Evolutionary conservation across 352 stramenopile species (phyloP), one percentile per base, ranked within the genome.

Genomic region (Phytophthora aleatoria): DNA sequence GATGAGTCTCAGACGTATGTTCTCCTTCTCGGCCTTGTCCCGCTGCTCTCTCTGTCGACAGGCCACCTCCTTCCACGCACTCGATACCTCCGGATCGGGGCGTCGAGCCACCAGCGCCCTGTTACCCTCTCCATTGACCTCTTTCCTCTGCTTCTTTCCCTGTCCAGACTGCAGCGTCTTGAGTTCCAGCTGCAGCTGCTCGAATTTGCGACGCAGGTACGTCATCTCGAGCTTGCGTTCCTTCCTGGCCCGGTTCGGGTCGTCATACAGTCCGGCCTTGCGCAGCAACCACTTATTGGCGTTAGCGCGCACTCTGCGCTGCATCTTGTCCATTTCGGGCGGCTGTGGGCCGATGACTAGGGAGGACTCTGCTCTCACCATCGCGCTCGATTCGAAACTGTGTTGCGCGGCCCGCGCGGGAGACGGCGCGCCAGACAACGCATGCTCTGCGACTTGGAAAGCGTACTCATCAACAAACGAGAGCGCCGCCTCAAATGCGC

Each of bases 201-300:
- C 49, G 13, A 82, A 64, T 24, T 75, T 77, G 24, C 59, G 60
- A 2, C 57, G 63, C 16, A 82, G 47, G 45, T 67, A 82, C 36
- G 71, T 66, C 48, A 79, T 71, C 55, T 82, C 71, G 12, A 79
- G 64, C 38, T 69, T 74, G 26, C 73, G 67, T 45, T 76, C 70
- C 56, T 81, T 75, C n/a, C 73, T 43, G 35, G 71, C 73, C 36
- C 75, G 64, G 61, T 81, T 81, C 38, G 73, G 57, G 31, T 77
- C 64, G 51, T 71, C 57, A 28, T 71, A 71, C 38, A 71, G 57
- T 42, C 64, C 64, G 15, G 44, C 44, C 45, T 71, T 67, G 44
- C 64, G 64, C 39, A 71, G 51, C 31, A 71, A 35, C 30, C 64
- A 43, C 57, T 67, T 67, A 44, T 71, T 71, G 50, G 64, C 57